These are phyloP conservation scores for Lactarius akahatsu DNA, from an alignment of 768 basidiomycete species.

Conservation along the genomic window DNA sequence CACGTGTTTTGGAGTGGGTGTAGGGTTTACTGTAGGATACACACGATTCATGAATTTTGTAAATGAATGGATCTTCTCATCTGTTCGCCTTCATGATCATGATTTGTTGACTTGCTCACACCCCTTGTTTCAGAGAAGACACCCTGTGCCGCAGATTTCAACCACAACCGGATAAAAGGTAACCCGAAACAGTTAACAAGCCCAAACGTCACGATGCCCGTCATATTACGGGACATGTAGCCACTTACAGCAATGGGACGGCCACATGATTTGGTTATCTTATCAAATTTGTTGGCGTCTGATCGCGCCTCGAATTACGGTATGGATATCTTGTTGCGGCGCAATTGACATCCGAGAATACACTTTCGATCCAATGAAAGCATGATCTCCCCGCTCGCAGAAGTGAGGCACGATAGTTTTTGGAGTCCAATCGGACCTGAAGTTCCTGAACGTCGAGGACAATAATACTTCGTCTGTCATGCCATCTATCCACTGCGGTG, in stretches of 20 bases:
- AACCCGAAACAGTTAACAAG: neutral
- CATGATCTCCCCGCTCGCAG: neutral
- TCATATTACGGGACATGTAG: neutral
- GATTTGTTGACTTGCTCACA: neutral
- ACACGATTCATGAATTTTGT: neutral
- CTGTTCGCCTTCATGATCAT: neutral
- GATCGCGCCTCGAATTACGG: neutral
- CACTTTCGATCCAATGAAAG: neutral
- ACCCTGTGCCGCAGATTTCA: neutral
- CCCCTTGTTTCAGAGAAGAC: constrained; percentile 1
- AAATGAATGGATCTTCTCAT: constrained; percentile 5
- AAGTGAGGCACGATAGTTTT: neutral
- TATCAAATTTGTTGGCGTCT: neutral
- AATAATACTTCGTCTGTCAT: neutral
- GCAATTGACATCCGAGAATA: neutral
- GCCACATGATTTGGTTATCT: neutral
- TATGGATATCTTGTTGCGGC: neutral
- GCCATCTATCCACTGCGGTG: neutral
- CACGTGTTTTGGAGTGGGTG: neutral
- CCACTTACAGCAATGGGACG: neutral
- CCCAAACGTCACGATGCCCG: neutral
- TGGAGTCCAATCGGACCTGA: neutral
- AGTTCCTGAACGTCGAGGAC: neutral
- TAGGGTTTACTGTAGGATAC: neutral
- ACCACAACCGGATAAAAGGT: neutral